Percentiles rank a stretch among this genome's conserved stretches.
These are phyloP conservation scores for Apiospora rasikravindrae DNA, from an alignment of 2,329 filamentous ascomycete species.

Conservation along the genomic window DNA sequence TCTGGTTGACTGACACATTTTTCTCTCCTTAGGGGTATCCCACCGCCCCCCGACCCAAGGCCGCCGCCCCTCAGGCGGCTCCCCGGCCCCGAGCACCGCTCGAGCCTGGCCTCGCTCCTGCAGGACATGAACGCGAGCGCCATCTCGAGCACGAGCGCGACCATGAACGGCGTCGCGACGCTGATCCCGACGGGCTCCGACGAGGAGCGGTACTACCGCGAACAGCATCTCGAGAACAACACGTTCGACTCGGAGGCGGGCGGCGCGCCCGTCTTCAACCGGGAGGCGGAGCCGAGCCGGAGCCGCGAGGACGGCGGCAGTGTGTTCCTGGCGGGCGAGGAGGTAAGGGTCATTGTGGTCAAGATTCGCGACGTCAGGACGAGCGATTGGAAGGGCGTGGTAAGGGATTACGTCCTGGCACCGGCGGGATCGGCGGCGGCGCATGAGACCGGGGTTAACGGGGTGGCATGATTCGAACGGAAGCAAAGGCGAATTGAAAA, in stretches of 20 bases:
- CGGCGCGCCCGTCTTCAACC: conserved; percentile 42
- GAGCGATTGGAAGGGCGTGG: conserved; percentile 93
- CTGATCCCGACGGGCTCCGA: conserved; percentile 75
- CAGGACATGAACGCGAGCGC: conserved; percentile 91
- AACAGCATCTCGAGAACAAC: conserved; percentile 88
- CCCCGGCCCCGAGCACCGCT: conserved; percentile 68
- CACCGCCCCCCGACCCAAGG: conserved; percentile 82
- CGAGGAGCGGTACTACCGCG: conserved; percentile 84
- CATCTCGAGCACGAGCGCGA: conserved; percentile 86
- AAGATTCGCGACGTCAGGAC: conserved; percentile 84
- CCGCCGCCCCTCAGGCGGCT: conserved; percentile 63
- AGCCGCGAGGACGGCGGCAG: conserved; percentile 56
- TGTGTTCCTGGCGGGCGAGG: conserved; percentile 78
- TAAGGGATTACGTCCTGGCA: conserved; percentile 73
- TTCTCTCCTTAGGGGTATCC: conserved; percentile 71
- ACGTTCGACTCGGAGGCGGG: conserved; percentile 72
- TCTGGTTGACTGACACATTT: not conserved
- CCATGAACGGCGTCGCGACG: conserved; percentile 86
- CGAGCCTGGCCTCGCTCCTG: conserved; percentile 80
- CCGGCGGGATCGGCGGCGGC: conserved; percentile 31
- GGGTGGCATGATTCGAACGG: not conserved
- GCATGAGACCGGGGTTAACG: not conserved
- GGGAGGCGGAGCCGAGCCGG: conserved; percentile 33
- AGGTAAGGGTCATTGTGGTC: conserved; percentile 87
- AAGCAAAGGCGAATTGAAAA: not conserved